phyloP scores from a whole-genome alignment of 352 stramenopile genomes.

The Plasmopara muralis region DNA sequence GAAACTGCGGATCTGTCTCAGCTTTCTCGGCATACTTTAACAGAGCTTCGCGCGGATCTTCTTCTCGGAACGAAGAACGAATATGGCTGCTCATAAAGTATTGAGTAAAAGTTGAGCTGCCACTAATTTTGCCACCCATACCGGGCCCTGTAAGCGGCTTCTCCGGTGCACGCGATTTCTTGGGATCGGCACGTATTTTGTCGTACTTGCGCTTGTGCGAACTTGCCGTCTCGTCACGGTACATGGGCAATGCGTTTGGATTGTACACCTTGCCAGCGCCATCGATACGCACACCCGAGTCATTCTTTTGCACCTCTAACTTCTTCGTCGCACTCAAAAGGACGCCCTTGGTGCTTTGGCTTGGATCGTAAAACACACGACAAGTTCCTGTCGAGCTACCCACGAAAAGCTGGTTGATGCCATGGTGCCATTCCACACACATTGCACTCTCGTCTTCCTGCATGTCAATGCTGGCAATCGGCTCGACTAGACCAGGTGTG shows the following conservation, averaged over 20 bases:
- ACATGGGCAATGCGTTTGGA: conserved; percentile 77
- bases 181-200: conserved; percentile 60
- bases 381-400: conserved; percentile 56
- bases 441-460: conserved; percentile 73
- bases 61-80: conserved; percentile 77
- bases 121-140: conserved; percentile 72
- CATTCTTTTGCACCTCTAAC: conserved; percentile 42
- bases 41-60: conserved; percentile 82
- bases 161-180: conserved; percentile 65
- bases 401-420: conserved; percentile 80
- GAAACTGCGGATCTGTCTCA: conserved; percentile 63
- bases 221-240: conserved; percentile 47
- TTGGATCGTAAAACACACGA: conserved; percentile 65
- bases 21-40: conserved; percentile 80
- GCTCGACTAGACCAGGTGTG: conserved; percentile 38
- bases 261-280: conserved; percentile 67
- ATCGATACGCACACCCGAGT: conserved; percentile 67
- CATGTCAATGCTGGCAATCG: conserved; percentile 64
- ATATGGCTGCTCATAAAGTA: conserved; percentile 87
- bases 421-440: conserved; percentile 78
- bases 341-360: conserved; percentile 70
- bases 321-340: conserved; percentile 79
- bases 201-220: conserved; percentile 68
- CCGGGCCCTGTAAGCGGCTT: conserved; percentile 69
- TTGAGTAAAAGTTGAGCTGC: conserved; percentile 79